Evolutionary conservation across 441 rosid species (phyloP).

Genomic region (Mallotus repandus): DNA sequence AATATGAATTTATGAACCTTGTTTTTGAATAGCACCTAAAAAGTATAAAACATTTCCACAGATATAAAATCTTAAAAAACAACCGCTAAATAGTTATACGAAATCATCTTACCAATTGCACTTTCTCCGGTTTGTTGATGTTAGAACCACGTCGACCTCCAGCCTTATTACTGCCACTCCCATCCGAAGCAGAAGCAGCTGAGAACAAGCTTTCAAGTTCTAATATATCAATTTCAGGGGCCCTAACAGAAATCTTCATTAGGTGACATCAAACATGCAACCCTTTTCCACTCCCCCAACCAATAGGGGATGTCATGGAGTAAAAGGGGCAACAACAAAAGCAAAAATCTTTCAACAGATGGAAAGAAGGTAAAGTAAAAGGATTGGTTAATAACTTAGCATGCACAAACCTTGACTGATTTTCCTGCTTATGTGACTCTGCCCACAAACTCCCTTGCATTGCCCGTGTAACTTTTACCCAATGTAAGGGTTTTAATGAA

Average conservation of each 20-base stretch:
- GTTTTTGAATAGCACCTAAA: not conserved
- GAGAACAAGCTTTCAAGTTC: constrained; percentile 97
- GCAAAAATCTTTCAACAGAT: constrained; percentile 4
- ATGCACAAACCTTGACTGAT: constrained; percentile 63
- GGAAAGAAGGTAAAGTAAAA: not conserved
- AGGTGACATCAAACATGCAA: constrained; percentile 14
- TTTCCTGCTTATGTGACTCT: constrained; percentile 78
- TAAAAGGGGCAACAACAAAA: constrained; percentile 3
- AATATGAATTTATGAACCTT: not conserved
- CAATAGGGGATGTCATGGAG: constrained; percentile 4
- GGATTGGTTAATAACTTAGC: not conserved
- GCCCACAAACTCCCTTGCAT: constrained; percentile 98
- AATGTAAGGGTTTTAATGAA: constrained; percentile 85
- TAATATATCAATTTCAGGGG: constrained; percentile 98
- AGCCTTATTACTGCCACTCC: constrained; percentile 49
- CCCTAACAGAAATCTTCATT: constrained; percentile 47
- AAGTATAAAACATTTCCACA: constrained; percentile 2
- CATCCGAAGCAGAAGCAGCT: constrained; percentile 67
- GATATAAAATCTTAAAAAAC: constrained; percentile 9
- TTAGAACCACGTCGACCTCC: constrained; percentile 80
- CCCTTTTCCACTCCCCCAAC: not conserved
- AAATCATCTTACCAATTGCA: constrained; percentile 69
- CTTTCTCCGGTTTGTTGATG: constrained; percentile 90
- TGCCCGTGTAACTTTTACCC: constrained; percentile 96
- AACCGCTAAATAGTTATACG: not conserved